Base-by-base conservation (phyloP, 192 early-diverging fungal species). In the Backusella psychrophila region DNA sequence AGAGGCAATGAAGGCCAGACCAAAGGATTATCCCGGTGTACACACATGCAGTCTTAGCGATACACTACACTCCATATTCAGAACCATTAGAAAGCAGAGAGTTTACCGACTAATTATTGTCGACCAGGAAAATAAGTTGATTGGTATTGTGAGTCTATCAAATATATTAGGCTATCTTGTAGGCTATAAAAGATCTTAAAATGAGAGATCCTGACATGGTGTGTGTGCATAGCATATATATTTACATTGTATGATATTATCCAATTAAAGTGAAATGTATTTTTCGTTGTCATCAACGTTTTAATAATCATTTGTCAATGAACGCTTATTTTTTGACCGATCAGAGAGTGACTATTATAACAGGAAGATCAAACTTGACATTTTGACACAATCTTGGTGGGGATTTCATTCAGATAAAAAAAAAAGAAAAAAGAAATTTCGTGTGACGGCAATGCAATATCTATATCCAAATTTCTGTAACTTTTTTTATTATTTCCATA, bases 11-110 rank as follows among this genome's bases (percentile, higher is more conserved):
- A 82, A 91, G 17, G 86, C 90, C 42, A 83, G 97, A 75, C 90
- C 95, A n/a, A 92, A 94, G 89, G 95, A 98, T 78, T 98, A 96
- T 75, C 89, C 94, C 17, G 97, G 96, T 3, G 96, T 99, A 17
- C 96, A 98, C 78, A 94, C 95, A 5, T 99, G 97, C 82, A 92
- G 90, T 4, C 74, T 93, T 74, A 89, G 83, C 53, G 95, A 98
- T 86, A 97, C 94, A 53, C 88, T 99, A 41, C 90, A 90, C 23
- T 93, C 95, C 0, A 90, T 99, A 41, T 88, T 99, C 66, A 93
- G 95, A 42, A 94, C 92, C 1, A 98, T 99, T 74, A 90, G 93
- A 74, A 91, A 90, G 71, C 91, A 90, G 35, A 90, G 90, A 39
- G 94, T 99, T 6, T 93, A 97, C 84, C 90, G 97, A 49, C 86